phyloP scores from a whole-genome alignment of 345 rosid species.

The Hirschfeldia incana region DNA sequence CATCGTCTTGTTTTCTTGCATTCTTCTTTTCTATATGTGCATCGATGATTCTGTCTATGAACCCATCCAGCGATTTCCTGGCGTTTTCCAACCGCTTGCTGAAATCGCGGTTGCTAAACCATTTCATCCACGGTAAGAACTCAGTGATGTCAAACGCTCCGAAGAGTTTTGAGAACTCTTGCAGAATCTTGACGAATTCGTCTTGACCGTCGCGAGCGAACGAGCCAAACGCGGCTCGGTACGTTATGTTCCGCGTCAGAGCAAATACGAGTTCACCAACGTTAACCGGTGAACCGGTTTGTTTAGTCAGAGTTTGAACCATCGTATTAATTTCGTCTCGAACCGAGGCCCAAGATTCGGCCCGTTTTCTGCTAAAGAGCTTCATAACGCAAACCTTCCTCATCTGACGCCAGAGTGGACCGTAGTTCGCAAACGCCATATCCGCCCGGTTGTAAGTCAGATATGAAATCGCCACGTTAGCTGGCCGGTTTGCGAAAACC shows the following conservation, averaged over 20 bases:
- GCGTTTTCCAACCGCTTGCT: constrained; percentile 58
- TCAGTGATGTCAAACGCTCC: constrained; percentile 82
- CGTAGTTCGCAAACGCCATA: constrained; percentile 94
- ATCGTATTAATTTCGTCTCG: constrained; percentile 66
- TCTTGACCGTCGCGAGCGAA: constrained; percentile 62
- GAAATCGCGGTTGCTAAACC: constrained; percentile 58
- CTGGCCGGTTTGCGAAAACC: constrained; percentile 71
- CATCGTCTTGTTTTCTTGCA: background rate
- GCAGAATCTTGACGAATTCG: constrained; percentile 65
- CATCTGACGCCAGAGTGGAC: constrained; percentile 94
- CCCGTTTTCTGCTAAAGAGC: constrained; percentile 79
- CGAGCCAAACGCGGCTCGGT: constrained; percentile 85
- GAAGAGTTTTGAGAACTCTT: constrained; percentile 86
- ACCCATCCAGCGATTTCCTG: constrained; percentile 58
- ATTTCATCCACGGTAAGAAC: constrained; percentile 73
- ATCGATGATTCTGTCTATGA: constrained; percentile 75
- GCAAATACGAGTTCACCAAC: constrained; percentile 71
- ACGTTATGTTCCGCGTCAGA: constrained; percentile 65
- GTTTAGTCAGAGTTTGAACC: constrained; percentile 41
- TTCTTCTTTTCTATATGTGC: constrained; percentile 59
- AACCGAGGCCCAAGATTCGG: constrained; percentile 90
- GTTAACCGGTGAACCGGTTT: constrained; percentile 50
- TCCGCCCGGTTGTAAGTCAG: constrained; percentile 80
- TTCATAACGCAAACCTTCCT: constrained; percentile 79
- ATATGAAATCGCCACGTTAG: constrained; percentile 65